Evolutionary conservation across 768 basidiomycete genomes (phyloP), one percentile per base, ranked within the genome.

Genomic region (Hygrophorus pudorinus): DNA sequence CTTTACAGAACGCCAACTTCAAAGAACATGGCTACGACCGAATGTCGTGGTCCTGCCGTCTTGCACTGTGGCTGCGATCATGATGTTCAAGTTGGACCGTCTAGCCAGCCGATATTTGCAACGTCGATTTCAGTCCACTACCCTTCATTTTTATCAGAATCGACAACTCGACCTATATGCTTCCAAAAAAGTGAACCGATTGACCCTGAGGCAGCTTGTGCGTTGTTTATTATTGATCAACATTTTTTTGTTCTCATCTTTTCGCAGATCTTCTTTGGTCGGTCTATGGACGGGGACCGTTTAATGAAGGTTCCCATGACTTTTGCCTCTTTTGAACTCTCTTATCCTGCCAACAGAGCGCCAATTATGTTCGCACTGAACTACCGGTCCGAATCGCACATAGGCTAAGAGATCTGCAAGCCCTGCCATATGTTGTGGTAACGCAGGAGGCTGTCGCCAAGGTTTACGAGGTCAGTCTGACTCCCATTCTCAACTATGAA

Each of bases 331-430:
- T 34, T 29, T 3, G 11, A 11, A 28, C 27, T 35, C 21, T 33
- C 29, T 34, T 45, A 17, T 41, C 12, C 35, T 43, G 1, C 47
- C 35, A 9, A 47, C 41, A 91, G 88, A 88, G 85, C 50, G 89
- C 86, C 42, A 91, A 91, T 59, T 89, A 91, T 62, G 87, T 94
- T 34, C 79, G 89, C 41, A 85, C 85, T 4, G 90, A 94, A 56
- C 64, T 94, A 5, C 90, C 91, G 8, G 79, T 90, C 11, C 78
- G 90, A 30, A 85, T 92, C 54, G 83, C 89, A 3, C 90, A 93
- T 59, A 75, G 91, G 38, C 63, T 93, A 47, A 78, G 86, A 45
- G 91, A 94, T 56, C 68, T 94, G 53, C 91, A 94, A 63, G 68
- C 78, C 1, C 67, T 94, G 38, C 90, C 91, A 3, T 91, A 85